Conservation (phyloP, 2,329 filamentous ascomycete genomes). For the Pseudonectria buxi region DNA sequence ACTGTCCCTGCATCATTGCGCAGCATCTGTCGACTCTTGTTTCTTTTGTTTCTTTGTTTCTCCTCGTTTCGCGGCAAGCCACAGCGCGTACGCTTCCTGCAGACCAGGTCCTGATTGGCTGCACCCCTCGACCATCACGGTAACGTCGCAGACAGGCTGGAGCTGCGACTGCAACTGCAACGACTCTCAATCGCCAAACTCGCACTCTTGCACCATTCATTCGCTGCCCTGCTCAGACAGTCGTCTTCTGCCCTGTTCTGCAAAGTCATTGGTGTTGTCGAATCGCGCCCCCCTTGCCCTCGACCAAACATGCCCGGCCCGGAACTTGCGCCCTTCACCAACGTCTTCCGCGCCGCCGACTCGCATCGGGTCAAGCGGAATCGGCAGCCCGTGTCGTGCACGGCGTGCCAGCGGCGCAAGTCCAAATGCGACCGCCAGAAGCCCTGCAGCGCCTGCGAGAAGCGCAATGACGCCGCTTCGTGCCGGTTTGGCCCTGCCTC, state of each 20-base stretch:
- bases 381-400: conserved; percentile 36
- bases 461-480: conserved; percentile 26
- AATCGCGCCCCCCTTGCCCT: neutral
- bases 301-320: conserved; percentile 15
- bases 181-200: too few species aligned
- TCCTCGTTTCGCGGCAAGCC: too few species aligned
- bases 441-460: conserved; percentile 34
- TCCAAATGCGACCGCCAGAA: conserved; percentile 35
- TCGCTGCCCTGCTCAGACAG: neutral
- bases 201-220: neutral
- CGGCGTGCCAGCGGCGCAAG: conserved; percentile 36
- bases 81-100: neutral
- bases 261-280: too few species aligned
- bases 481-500: conserved; percentile 28
- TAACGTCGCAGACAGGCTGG: too few species aligned
- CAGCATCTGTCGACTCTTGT: too few species aligned
- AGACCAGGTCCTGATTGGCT: neutral
- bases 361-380: conserved; percentile 31
- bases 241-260: too few species aligned
- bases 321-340: conserved; percentile 16
- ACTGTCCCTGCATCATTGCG: too few species aligned
- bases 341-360: conserved; percentile 33
- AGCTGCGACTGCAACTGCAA: too few species aligned
- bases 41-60: too few species aligned
- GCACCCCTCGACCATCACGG: too few species aligned